Evolutionary conservation across 2,329 filamentous ascomycete species (phyloP).

Genomic region (Fusarium begoniae): DNA sequence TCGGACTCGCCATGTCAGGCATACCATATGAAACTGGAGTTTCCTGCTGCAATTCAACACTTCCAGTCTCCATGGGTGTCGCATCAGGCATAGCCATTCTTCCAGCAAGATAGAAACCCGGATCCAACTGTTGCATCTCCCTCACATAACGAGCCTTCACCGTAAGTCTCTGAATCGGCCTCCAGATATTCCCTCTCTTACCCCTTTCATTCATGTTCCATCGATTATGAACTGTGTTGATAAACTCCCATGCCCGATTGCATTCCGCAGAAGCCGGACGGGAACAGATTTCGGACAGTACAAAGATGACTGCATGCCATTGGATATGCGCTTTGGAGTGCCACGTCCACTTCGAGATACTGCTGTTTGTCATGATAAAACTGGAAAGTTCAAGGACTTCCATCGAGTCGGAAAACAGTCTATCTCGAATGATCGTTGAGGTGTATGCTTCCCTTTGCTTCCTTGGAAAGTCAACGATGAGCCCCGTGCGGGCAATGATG

Average conservation of each 20-base stretch:
- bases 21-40: rapidly evolving
- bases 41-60: neutral
- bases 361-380: neutral
- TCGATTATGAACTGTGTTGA: neutral
- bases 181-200: neutral
- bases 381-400: neutral
- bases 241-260: neutral
- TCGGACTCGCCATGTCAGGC: neutral
- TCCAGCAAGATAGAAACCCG: neutral
- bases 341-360: neutral
- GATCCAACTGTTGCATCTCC: neutral
- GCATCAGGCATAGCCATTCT: neutral
- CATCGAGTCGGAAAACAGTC: neutral
- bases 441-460: neutral
- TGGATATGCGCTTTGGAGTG: neutral
- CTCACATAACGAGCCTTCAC: neutral
- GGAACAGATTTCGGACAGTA: neutral
- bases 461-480: neutral
- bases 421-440: rapidly evolving
- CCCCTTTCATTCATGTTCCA: neutral
- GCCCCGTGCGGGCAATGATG: neutral
- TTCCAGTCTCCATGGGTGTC: rapidly evolving
- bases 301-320: neutral
- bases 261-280: neutral
- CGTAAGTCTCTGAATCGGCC: neutral